Evolutionary conservation across 805 yeast genomes (phyloP), one percentile per base, ranked within the genome.

Genomic region (Candida vartiovaarae): DNA sequence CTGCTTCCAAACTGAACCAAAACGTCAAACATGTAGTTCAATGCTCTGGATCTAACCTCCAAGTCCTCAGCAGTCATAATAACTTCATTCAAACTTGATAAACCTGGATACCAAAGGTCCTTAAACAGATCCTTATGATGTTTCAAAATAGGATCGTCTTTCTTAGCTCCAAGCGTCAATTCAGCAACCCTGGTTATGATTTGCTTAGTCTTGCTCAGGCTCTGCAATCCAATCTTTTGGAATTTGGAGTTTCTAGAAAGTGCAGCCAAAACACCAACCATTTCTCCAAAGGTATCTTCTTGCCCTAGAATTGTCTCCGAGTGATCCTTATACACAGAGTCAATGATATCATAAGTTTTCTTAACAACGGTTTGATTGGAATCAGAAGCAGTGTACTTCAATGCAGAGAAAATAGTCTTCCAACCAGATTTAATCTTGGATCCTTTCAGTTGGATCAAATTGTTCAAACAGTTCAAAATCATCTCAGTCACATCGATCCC

Each of bases 41-140:
- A 70, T 0, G 97, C 95, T 43, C 87, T 73, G 0, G 97, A 84
- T 56, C 99, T 76, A 4, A 90, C 96, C 63, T 93, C 99, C 40
- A 93, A 68, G 63, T 93, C 99, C 44, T 83, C 89, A 4, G 96
- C 96, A 1, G 82, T 81, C 95, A 90, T 87, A 30, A 90, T 86
- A 6, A 91, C 83, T 48, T 86, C 89, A 58, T 89, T 87, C 64
- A 88, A 85, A 10, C 95, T 85, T 49, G 74, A 78, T 49, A 93
- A 64, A n/a, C 91, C 72, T 3, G 96, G 96, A 66, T 84, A 84
- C 95, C 95, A 87, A 10, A 80, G 68, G 50, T 79, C 80, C 38
- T 68, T 68, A 47, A 81, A 70, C 5, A 67, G 56, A 32, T 73
- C 71, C 43, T 64, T 68, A 27, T 66, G 70, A 34, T 62, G 66